A percentile compares a stretch with the other conserved stretches of the same genome.
Evolutionary conservation across 2,329 filamentous ascomycete species (phyloP).

Genomic region (Curvularia verruculosa): DNA sequence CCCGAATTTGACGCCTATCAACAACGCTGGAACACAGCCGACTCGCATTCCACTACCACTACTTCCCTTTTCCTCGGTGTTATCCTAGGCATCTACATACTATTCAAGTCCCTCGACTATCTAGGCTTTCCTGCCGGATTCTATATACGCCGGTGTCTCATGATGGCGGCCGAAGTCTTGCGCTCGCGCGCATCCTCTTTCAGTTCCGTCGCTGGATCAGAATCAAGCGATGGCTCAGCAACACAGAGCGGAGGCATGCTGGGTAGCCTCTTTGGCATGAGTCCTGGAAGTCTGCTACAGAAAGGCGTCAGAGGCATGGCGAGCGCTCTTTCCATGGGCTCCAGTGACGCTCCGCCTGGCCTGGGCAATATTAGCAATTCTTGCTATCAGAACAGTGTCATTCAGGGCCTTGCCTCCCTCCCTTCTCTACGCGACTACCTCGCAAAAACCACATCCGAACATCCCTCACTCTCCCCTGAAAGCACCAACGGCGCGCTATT

Average conservation of each 20-base stretch:
- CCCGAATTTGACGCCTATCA: slow-evolving; percentile 27
- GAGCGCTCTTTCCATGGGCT: slow-evolving; percentile 43
- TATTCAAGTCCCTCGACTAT: slow-evolving; percentile 38
- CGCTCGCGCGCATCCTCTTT: slow-evolving; percentile 12
- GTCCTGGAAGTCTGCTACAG: slow-evolving; percentile 45
- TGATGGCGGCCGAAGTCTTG: slow-evolving; percentile 23
- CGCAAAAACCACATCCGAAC: slow-evolving; percentile 33
- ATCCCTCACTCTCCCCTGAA: slow-evolving; percentile 47
- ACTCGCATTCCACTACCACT: slow-evolving; percentile 19
- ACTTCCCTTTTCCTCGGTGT: slow-evolving; percentile 27
- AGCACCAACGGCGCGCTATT: slow-evolving; percentile 63
- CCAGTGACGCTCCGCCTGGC: slow-evolving; percentile 59
- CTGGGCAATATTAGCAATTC: slow-evolving; percentile 93
- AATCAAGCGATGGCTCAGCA: slow-evolving; percentile 25
- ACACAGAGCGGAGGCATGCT: slow-evolving; percentile 36
- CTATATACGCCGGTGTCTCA: slow-evolving; percentile 59
- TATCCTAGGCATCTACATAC: slow-evolving; percentile 32
- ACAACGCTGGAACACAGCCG: slow-evolving; percentile 21
- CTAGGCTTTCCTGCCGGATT: slow-evolving; percentile 48
- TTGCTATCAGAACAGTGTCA: slow-evolving; percentile 96
- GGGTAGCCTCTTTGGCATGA: slow-evolving; percentile 47
- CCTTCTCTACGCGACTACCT: slow-evolving; percentile 72
- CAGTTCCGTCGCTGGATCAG: slow-evolving; percentile 15
- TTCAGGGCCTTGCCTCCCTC: slow-evolving; percentile 79
- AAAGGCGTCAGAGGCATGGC: slow-evolving; percentile 44